phyloP scores from a whole-genome alignment of 805 yeast species.

The Candida peoriensis region DNA sequence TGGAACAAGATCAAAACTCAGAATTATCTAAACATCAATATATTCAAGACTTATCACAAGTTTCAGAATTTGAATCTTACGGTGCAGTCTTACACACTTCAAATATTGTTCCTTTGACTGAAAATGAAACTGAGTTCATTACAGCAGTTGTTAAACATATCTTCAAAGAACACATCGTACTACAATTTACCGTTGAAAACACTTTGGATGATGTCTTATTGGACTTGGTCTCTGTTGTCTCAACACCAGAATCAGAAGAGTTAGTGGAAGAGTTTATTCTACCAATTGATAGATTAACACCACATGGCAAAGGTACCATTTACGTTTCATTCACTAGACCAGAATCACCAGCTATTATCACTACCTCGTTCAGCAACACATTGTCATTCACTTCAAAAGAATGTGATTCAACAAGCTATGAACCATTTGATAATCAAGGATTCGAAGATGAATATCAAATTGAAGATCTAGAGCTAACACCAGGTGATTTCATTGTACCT shows the following conservation, averaged over 20 bases:
- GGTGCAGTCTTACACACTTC: constrained; percentile 78
- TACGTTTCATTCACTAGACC: constrained; percentile 74
- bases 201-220: constrained; percentile 75
- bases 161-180: constrained; percentile 64
- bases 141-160: constrained; percentile 81
- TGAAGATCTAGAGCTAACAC: constrained; percentile 65
- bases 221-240: constrained; percentile 68
- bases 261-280: constrained; percentile 65
- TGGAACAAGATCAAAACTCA: constrained; percentile 19
- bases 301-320: constrained; percentile 66
- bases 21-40: constrained; percentile 56
- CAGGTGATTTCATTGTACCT: constrained; percentile 82
- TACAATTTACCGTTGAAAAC: constrained; percentile 81
- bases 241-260: constrained; percentile 48
- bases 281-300: constrained; percentile 67
- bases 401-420: constrained; percentile 65
- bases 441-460: constrained; percentile 91
- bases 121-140: constrained; percentile 88
- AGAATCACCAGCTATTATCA: constrained; percentile 36
- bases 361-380: constrained; percentile 55
- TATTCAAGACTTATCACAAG: constrained; percentile 60
- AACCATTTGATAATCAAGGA: constrained; percentile 66
- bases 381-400: constrained; percentile 76
- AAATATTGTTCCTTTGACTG: constrained; percentile 64
- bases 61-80: constrained; percentile 68